Evolutionary conservation across 164 flowering plant species (phyloP).

Genomic region (Aristolochia fimbriata): DNA sequence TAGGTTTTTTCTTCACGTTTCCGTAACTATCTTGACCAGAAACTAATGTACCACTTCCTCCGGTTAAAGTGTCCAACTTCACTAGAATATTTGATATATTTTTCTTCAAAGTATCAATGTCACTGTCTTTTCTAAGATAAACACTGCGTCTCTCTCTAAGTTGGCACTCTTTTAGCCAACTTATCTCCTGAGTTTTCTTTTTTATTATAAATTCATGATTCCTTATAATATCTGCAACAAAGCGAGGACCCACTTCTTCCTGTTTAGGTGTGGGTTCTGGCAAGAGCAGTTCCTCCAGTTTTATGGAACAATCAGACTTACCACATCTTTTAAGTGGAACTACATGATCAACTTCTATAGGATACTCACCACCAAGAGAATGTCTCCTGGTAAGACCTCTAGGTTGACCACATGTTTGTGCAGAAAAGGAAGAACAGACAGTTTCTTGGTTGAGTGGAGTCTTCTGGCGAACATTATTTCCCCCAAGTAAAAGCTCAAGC

Average conservation of each 20-base stretch:
- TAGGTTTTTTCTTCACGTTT: background rate
- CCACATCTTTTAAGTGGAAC: conserved; percentile 7
- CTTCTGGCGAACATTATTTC: conserved; percentile 7
- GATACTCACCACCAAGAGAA: background rate
- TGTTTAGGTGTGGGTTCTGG: conserved; percentile 7
- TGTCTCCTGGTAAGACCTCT: background rate
- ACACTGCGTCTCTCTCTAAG: conserved; percentile 16
- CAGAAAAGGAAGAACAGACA: background rate
- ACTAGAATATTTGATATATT: conserved; percentile 23
- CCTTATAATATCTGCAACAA: conserved; percentile 40
- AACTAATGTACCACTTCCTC: conserved; percentile 14
- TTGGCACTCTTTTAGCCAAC: conserved; percentile 23
- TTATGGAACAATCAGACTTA: conserved; percentile 1
- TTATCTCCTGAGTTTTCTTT: conserved; percentile 34
- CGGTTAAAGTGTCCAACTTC: conserved; percentile 30
- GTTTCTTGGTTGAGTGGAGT: too few relatives aligned
- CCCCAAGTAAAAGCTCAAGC: conserved; percentile 20
- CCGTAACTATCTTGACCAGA: background rate
- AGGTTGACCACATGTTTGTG: background rate
- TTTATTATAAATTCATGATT: conserved; percentile 46
- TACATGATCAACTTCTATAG: conserved; percentile 9
- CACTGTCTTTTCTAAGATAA: conserved; percentile 14
- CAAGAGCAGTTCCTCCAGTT: conserved; percentile 1
- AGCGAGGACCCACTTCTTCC: conserved; percentile 13
- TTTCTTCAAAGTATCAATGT: conserved; percentile 13